Evolutionary conservation across 768 basidiomycete genomes (phyloP).

Genomic region (Austroboletus festivus): DNA sequence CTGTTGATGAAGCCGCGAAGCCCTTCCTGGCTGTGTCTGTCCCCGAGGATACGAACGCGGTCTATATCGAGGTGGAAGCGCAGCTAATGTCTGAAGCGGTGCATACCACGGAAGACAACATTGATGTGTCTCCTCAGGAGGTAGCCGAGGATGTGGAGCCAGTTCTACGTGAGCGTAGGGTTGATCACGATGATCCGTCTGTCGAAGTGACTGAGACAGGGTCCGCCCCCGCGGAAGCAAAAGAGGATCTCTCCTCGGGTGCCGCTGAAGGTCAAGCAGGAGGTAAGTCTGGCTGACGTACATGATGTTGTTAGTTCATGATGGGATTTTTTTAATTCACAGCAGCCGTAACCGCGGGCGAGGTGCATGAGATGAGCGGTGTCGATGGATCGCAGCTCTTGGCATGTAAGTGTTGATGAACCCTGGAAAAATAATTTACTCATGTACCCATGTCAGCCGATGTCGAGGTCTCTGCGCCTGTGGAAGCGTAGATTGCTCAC

Average conservation of each 20-base stretch:
- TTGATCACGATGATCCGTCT: background rate
- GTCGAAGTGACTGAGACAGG: background rate
- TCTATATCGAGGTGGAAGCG: constrained; percentile 1
- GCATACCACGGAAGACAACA: background rate
- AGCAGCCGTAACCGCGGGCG: too few species aligned
- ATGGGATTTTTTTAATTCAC: too few species aligned
- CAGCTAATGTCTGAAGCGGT: background rate
- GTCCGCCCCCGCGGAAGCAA: background rate
- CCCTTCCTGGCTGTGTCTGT: background rate
- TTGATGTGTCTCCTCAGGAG: background rate
- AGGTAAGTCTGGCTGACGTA: background rate
- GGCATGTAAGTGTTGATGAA: constrained; percentile 12
- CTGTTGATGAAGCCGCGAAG: constrained; percentile 1
- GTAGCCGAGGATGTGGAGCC: background rate
- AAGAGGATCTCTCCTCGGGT: background rate
- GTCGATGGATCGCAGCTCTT: too few species aligned
- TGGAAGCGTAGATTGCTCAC: background rate
- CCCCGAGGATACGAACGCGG: constrained; percentile 1
- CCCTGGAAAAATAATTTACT: background rate
- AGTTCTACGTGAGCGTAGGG: background rate
- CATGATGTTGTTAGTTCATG: too few species aligned
- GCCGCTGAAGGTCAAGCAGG: background rate
- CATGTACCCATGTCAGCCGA: constrained; percentile 1
- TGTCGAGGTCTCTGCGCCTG: background rate
- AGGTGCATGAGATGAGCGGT: too few species aligned